These are phyloP conservation scores for Colletotrichum tamarilloi DNA, from an alignment of 2,329 filamentous ascomycete genomes.

Conservation along the genomic window DNA sequence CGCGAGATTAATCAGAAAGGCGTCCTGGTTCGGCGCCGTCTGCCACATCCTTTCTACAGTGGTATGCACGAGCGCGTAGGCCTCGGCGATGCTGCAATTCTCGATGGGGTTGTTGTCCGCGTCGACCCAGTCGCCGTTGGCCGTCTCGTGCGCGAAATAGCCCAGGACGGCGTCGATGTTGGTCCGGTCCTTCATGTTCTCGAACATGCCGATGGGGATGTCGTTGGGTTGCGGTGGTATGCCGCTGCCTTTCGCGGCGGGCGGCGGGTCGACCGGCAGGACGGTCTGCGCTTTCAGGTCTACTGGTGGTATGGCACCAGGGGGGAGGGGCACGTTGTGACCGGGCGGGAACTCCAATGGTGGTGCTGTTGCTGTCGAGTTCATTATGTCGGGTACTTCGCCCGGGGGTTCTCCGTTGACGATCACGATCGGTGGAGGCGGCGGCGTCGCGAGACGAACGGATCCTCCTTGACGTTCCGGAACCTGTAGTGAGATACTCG, in stretches of 20 bases:
- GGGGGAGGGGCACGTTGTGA: background rate
- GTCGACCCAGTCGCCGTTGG: conserved; percentile 64
- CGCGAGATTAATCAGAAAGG: conserved; percentile 69
- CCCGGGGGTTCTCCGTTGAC: conserved; percentile 56
- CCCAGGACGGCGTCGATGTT: conserved; percentile 69
- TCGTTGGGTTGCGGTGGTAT: conserved; percentile 2
- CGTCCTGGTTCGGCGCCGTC: conserved; percentile 61
- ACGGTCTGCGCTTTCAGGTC: background rate
- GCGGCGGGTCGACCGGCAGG: background rate
- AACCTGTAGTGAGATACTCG: conserved; percentile 54
- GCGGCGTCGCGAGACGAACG: conserved; percentile 72
- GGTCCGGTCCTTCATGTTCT: conserved; percentile 57
- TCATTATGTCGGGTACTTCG: conserved; percentile 32
- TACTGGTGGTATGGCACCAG: background rate
- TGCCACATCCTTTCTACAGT: conserved; percentile 65
- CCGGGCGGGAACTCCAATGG: background rate
- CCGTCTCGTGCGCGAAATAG: conserved; percentile 62
- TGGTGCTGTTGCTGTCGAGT: background rate
- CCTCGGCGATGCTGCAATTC: conserved; percentile 62
- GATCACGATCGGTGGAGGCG: conserved; percentile 61
- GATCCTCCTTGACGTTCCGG: conserved; percentile 67
- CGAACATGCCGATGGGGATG: conserved; percentile 39
- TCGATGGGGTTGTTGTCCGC: conserved; percentile 54
- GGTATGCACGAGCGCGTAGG: conserved; percentile 62
- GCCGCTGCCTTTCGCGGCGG: background rate